Percentiles rank a stretch among this genome's conserved stretches.
phyloP scores from a whole-genome alignment of 306 rosid genomes.

The Delonix regia region DNA sequence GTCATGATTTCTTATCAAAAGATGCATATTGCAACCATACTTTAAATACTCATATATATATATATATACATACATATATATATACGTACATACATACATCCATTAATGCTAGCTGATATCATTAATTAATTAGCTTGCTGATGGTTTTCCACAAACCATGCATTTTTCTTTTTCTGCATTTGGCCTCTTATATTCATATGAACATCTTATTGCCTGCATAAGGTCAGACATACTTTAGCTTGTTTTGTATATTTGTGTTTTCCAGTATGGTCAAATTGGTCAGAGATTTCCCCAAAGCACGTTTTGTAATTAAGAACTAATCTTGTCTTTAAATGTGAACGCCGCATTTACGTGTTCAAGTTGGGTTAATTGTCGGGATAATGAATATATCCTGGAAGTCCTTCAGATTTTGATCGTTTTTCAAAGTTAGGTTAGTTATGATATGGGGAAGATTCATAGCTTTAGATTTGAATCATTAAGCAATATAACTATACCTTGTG shows the following conservation, averaged over 20 bases:
- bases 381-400: background rate
- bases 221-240: background rate
- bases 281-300: background rate
- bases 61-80: too few species aligned
- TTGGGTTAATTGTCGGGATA: constrained; percentile 24
- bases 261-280: background rate
- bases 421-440: constrained; percentile 47
- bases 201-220: background rate
- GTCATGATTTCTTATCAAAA: too few species aligned
- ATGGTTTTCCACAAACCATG: too few species aligned
- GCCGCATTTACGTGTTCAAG: constrained; percentile 34
- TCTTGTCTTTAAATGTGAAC: constrained; percentile 20
- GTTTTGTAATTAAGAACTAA: constrained; percentile 14
- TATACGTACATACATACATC: too few species aligned
- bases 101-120: too few species aligned
- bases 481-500: background rate
- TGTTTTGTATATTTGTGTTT: background rate
- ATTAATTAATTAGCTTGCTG: too few species aligned
- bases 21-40: too few species aligned
- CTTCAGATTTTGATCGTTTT: constrained; percentile 3
- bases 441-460: constrained; percentile 51
- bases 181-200: background rate
- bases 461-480: constrained; percentile 34
- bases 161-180: too few species aligned
- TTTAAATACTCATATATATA: too few species aligned